Percentiles rank a stretch among this genome's conserved stretches.
Evolutionary conservation across 768 basidiomycete species (phyloP).

Genomic region (Cystoderma amianthinum): DNA sequence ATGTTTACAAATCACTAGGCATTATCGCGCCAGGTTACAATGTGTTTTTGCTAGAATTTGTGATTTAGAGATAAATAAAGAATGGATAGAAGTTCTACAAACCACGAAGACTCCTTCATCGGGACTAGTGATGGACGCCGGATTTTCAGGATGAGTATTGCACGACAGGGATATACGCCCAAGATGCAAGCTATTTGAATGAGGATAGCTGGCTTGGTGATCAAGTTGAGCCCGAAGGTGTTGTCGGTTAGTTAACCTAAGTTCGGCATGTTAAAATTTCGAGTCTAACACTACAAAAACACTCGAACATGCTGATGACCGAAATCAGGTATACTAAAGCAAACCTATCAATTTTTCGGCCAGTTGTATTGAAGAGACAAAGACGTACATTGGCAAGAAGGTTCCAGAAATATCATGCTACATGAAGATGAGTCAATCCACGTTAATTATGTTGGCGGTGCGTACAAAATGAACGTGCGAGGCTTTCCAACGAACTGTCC

Average conservation of each 20-base stretch:
- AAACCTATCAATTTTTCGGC: neutral
- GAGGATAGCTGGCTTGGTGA: neutral
- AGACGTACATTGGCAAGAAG: conserved; percentile 1
- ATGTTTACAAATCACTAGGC: too few species aligned
- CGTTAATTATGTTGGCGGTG: neutral
- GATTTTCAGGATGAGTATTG: neutral
- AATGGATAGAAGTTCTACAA: neutral
- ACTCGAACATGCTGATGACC: conserved; percentile 2
- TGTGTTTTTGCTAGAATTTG: neutral
- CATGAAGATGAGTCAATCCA: neutral
- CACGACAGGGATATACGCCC: neutral
- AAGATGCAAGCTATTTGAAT: neutral
- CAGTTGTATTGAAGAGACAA: neutral
- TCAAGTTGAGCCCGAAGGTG: conserved; percentile 5
- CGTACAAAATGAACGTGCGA: conserved; percentile 2
- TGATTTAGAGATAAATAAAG: neutral
- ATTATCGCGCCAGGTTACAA: neutral
- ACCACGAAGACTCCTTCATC: neutral
- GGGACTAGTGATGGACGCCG: neutral
- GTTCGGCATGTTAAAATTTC: neutral
- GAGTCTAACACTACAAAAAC: neutral
- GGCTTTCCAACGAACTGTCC: conserved; percentile 2
- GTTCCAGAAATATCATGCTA: conserved; percentile 5
- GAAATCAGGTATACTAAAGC: conserved; percentile 1
- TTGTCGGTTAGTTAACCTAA: conserved; percentile 6